Base-by-base conservation (phyloP, 2,329 filamentous ascomycete species). In the Emydomyces testavorans region DNA sequence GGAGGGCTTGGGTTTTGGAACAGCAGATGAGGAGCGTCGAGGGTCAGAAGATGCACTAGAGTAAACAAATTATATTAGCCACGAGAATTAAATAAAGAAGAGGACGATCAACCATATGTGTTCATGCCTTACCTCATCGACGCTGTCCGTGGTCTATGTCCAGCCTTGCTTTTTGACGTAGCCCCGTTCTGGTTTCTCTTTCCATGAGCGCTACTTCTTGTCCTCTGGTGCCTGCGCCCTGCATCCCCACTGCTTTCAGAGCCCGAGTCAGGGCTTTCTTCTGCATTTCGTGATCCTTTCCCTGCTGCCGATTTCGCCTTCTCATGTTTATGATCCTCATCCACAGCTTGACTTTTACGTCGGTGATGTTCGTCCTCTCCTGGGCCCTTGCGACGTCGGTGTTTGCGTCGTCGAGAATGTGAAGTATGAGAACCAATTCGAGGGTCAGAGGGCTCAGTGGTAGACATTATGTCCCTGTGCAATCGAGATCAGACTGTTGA, bases 361-460 rank as follows among this genome's bases (percentile, higher is more conserved):
- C 31, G 36, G 18, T 39, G 45, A 28, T 42, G 45, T 20, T 20
- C 48, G 16, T 43, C 39, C 16, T 46, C 37, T 21, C 46, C 51
- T 6, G 35, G 36, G 18, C 46, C 37, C 34, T 35, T 37, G 13
- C 24, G 45, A 20, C 35, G 40, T 23, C 45, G 35, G 21, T 23
- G 47, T 6, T 16, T 38, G 15, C 35, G 40, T 4, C 38, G 50
- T 16, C 24, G 40, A 8, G 47, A 44, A 16, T 35, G 11, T 4
- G 46, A 31, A 4, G n/a, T 31, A n/a, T 8, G 21, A 11, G 28
- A 36, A 11, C 15, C 13, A 23, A 20, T 26, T 5, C 24, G 39
- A 15, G 36, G 18, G 4, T 7, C 46, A 13, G 38, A 23, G 6
- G 43, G 18, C 8, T 35, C 36, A 10, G 24, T 39, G 21, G 40